phyloP scores from a whole-genome alignment of 495 filamentous ascomycete species.

The Pseudoneurospora amorphoporcata region DNA sequence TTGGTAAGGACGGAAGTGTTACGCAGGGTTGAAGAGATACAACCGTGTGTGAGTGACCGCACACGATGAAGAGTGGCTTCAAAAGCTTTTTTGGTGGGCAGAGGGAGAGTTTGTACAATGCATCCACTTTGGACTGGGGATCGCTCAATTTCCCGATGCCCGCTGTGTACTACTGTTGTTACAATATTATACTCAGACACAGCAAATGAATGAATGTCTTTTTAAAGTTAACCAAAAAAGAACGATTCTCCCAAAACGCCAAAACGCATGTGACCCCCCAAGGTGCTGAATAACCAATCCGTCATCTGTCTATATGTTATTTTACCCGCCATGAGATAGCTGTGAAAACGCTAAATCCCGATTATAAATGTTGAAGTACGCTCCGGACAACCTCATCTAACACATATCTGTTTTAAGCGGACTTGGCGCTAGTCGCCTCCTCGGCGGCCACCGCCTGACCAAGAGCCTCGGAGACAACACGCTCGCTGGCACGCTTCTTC shows the following conservation, averaged over 20 bases:
- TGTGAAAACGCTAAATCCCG: not conserved
- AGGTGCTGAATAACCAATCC: not conserved
- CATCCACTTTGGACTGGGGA: not conserved
- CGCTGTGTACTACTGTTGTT: constrained; percentile 16
- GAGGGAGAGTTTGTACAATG: constrained; percentile 6
- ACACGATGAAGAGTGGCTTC: not conserved
- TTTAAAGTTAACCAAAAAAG: not conserved
- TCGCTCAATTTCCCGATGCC: not conserved
- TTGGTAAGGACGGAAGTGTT: not conserved
- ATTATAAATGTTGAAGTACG: constrained; percentile 2
- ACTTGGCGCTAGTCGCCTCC: constrained; percentile 5
- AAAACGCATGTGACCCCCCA: constrained; percentile 3
- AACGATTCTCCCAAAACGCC: constrained; percentile 6
- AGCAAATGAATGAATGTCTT: not conserved
- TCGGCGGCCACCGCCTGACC: constrained; percentile 14
- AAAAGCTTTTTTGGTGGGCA: not conserved
- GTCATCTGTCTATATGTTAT: not conserved
- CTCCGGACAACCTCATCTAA: constrained; percentile 7
- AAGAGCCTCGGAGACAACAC: constrained; percentile 13
- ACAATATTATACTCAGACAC: constrained; percentile 13
- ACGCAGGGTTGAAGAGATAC: not conserved
- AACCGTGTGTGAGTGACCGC: not conserved
- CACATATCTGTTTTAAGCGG: constrained; percentile 2
- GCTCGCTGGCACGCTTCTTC: constrained; percentile 62
- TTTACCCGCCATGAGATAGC: constrained; percentile 4